These are phyloP conservation scores for Carpinus fangiana DNA, from an alignment of 306 rosid genomes.

Conservation along the genomic window DNA sequence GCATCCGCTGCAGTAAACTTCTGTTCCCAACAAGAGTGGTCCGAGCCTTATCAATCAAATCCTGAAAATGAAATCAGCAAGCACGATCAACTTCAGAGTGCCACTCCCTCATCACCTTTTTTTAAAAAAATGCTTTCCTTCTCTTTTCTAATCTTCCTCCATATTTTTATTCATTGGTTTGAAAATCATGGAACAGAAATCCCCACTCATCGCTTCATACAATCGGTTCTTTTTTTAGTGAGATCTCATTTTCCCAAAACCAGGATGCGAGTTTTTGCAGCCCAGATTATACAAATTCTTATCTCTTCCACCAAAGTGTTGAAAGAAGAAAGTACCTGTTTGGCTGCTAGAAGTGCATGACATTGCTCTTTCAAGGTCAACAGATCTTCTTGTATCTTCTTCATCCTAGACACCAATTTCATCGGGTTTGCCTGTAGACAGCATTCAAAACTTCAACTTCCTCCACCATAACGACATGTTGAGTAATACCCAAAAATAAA, in stretches of 20 bases:
- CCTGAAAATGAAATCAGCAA: conserved; percentile 46
- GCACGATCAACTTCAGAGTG: not conserved
- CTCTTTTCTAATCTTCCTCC: not conserved
- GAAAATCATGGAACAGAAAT: not conserved
- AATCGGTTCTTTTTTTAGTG: too few species aligned
- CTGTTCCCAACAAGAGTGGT: conserved; percentile 69
- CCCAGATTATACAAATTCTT: not conserved
- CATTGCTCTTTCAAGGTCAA: conserved; percentile 70
- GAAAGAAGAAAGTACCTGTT: conserved; percentile 51
- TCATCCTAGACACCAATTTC: conserved; percentile 77
- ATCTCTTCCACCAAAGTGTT: not conserved
- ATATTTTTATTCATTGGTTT: not conserved
- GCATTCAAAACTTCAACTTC: not conserved
- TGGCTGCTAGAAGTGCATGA: conserved; percentile 76
- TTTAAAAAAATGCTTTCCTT: not conserved
- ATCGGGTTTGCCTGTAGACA: conserved; percentile 71
- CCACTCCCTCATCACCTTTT: not conserved
- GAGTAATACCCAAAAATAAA: conserved; percentile 2
- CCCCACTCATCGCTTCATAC: not conserved
- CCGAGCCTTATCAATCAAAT: conserved; percentile 85
- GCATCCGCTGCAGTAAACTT: conserved; percentile 66
- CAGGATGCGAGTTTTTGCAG: not conserved
- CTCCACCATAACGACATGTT: not conserved
- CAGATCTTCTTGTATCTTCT: conserved; percentile 73
- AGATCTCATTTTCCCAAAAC: not conserved